Conservation (phyloP, 169 alveolate genomes). For the Eimeria praecox region DNA sequence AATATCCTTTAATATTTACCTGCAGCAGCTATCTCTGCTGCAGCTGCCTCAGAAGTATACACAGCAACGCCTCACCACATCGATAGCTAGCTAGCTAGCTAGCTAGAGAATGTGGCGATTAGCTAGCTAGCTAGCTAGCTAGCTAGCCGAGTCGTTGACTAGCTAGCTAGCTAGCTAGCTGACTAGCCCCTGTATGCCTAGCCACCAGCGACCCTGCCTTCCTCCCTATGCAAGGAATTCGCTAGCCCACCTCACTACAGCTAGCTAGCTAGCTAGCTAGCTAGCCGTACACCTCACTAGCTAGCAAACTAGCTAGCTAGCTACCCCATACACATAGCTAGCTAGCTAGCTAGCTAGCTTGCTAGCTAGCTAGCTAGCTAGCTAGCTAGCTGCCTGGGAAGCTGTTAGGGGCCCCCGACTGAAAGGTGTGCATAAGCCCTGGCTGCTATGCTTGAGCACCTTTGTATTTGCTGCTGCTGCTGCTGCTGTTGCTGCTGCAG, state of each 20-base stretch:
- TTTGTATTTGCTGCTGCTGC: not conserved
- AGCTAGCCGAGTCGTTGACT: not conserved
- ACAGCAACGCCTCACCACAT: too few species aligned
- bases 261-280: too few species aligned
- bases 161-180: constrained; percentile 13
- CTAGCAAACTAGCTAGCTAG: not conserved
- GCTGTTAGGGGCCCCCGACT: not conserved
- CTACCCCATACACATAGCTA: too few species aligned
- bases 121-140: constrained; percentile 21
- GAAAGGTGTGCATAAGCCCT: not conserved
- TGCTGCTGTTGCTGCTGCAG: constrained; percentile 16
- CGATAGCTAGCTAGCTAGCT: constrained; percentile 29
- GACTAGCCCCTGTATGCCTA: not conserved
- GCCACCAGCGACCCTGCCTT: not conserved
- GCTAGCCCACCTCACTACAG: too few species aligned
- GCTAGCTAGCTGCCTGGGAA: too few species aligned
- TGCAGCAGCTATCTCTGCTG: not conserved
- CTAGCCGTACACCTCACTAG: too few species aligned
- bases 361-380: too few species aligned
- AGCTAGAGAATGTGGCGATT: too few species aligned
- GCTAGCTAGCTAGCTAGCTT: too few species aligned
- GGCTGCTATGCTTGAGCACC: not conserved
- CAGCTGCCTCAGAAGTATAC: not conserved
- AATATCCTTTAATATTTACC: not conserved
- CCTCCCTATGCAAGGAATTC: not conserved